Evolutionary conservation across 164 flowering plant species (phyloP).

Genomic region (Aristolochia californica): DNA sequence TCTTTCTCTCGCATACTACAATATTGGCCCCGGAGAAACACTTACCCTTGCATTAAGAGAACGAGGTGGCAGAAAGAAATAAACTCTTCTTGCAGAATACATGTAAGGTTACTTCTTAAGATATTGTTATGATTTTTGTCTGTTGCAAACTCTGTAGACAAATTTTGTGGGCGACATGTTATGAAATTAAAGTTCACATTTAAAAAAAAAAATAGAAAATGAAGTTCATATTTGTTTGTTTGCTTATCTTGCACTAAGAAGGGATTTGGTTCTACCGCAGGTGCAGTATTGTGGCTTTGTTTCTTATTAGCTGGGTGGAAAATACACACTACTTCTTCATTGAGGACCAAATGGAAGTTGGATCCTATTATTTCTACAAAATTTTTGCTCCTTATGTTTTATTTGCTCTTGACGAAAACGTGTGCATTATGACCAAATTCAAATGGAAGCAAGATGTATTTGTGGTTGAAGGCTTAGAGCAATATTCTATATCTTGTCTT

Average conservation of each 20-base stretch:
- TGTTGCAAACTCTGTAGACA: not conserved
- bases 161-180: conserved; percentile 1
- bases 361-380: conserved; percentile 5
- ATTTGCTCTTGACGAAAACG: not conserved
- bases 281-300: no score
- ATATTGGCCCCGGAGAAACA: conserved; percentile 69
- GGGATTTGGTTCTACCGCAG: no score
- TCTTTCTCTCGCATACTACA: conserved; percentile 86
- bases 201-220: no score
- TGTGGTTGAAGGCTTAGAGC: not conserved
- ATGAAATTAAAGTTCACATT: conserved; percentile 1
- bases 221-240: no score
- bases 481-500: no score
- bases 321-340: no score
- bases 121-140: not conserved
- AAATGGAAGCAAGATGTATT: not conserved
- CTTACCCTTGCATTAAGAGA: conserved; percentile 84
- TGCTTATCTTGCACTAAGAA: no score
- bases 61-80: conserved; percentile 99
- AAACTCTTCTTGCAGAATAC: conserved; percentile 12
- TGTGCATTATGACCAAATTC: not conserved
- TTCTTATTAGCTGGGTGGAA: no score
- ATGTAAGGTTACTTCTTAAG: not conserved
- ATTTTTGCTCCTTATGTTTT: not conserved
- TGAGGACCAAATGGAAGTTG: not conserved